A percentile compares a stretch with the other conserved stretches of the same genome.
Evolutionary conservation across 176 grass and related monocot genomes (phyloP).

Genomic region (Puccinellia tenuiflora): DNA sequence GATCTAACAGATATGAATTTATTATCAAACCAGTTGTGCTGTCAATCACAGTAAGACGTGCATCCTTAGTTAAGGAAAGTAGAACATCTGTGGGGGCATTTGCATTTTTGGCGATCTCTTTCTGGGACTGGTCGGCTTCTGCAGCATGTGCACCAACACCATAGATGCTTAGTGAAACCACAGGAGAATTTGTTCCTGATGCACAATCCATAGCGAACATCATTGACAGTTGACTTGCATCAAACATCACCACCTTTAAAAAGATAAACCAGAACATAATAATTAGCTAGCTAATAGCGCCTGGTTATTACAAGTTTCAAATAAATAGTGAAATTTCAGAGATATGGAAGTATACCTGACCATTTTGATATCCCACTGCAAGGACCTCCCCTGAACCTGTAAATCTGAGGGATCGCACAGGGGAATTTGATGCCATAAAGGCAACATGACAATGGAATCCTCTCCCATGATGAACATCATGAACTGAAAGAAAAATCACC

Average conservation of each 20-base stretch:
- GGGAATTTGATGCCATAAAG: slow-evolving; percentile 49
- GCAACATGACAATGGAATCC: slow-evolving; percentile 76
- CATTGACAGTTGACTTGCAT: slow-evolving; percentile 55
- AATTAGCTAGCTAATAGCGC: slow-evolving; percentile 15
- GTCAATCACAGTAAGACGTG: slow-evolving; percentile 49
- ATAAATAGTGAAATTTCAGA: background rate
- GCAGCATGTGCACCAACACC: slow-evolving; percentile 4
- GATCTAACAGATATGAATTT: slow-evolving; percentile 48
- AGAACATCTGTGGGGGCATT: slow-evolving; percentile 42
- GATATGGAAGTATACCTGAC: slow-evolving; percentile 63
- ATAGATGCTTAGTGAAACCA: slow-evolving; percentile 46
- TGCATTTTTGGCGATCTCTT: slow-evolving; percentile 27
- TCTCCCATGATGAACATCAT: slow-evolving; percentile 60
- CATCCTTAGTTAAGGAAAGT: slow-evolving; percentile 75
- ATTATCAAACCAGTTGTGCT: slow-evolving; percentile 40
- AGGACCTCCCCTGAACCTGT: slow-evolving; percentile 48
- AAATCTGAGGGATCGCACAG: slow-evolving; percentile 47
- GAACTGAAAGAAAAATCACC: slow-evolving; percentile 41
- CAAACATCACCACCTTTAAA: slow-evolving; percentile 73
- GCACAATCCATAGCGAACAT: slow-evolving; percentile 60
- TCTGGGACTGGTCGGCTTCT: slow-evolving; percentile 35
- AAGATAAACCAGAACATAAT: slow-evolving; percentile 27
- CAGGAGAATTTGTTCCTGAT: slow-evolving; percentile 65
- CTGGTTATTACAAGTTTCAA: slow-evolving; percentile 18
- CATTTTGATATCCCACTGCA: slow-evolving; percentile 71